phyloP scores from a whole-genome alignment of 257 asterid genomes.

The Nicotiana obtusifolia region DNA sequence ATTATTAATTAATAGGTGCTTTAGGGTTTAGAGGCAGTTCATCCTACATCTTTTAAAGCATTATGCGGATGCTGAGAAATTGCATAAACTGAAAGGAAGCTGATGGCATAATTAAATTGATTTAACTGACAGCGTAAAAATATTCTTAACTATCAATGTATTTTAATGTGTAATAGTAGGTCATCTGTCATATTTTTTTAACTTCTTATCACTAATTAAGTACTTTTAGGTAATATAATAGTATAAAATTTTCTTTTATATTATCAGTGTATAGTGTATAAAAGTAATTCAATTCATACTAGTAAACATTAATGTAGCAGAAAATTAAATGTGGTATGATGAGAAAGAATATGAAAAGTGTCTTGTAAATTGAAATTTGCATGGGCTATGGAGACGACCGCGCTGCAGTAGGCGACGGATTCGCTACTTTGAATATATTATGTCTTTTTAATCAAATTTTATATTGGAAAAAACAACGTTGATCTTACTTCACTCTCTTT shows the following conservation, averaged over 20 bases:
- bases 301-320: neutral
- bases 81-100: slow-evolving; percentile 49
- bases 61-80: slow-evolving; percentile 43
- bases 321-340: neutral
- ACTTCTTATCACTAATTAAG: neutral
- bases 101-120: neutral
- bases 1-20: slow-evolving; percentile 13
- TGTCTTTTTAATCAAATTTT: slow-evolving; percentile 4
- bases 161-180: no score
- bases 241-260: no score
- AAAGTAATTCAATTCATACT: no score
- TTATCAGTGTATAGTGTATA: no score
- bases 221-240: no score
- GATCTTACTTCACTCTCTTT: neutral
- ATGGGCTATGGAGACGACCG: slow-evolving; percentile 58
- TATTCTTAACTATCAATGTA: neutral
- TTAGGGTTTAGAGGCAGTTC: slow-evolving; percentile 3
- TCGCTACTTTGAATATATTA: slow-evolving; percentile 62
- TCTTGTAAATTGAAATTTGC: slow-evolving; percentile 52
- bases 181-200: neutral
- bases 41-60: neutral
- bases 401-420: slow-evolving; percentile 72
- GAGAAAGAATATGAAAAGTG: slow-evolving; percentile 3
- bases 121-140: no score
- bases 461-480: neutral